Evolutionary conservation across 2,329 filamentous ascomycete genomes (phyloP), one percentile per base, ranked within the genome.

Genomic region (Trichoderma arundinaceum): DNA sequence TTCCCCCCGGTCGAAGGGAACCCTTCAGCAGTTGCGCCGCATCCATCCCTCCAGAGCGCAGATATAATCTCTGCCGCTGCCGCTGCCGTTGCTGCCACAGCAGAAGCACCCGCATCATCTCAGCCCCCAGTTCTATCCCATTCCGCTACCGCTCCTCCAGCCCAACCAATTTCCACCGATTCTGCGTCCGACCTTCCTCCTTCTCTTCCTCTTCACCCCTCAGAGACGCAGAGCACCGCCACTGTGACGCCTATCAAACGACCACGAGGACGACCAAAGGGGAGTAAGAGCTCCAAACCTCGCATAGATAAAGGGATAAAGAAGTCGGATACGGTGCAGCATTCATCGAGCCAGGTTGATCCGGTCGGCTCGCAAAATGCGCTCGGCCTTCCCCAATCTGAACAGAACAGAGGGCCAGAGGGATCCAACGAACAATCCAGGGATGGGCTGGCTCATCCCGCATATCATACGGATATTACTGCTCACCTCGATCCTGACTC

Each of bases 231-330:
- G 13, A 13, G 54, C 46, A 17, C 39, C 43, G n/a, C 43, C 15
- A 28, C 60, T n/a, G 35, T 13, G 1, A 48, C 52, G 1, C 65
- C 73, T 22, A 57, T 73, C 41, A 85, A 82, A 70, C 79, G 84
- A 58, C 76, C 78, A 7, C 79, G 84, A 68, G 85, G 85, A 15
- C 78, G 85, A 17, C 85, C 85, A 7, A 87, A 86, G 69, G 85
- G 85, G 2, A 87, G 84, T 74, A 77, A 77, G 62, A 74, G 71
- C 53, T 68, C 69, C n/a, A 77, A 74, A 57, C 67, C 70, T 17
- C 72, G 72, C 13, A 85, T 84, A 57, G 83, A 84, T 65, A 86
- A 85, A 69, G 82, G 82, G 6, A 75, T 81, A n/a, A 84, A 82
- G 68, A 84, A 84, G 69, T 78, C 69, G 8, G 61, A 38, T 22